Base-by-base conservation (phyloP, 257 asterid species). In the Ocimum tenuiflorum region DNA sequence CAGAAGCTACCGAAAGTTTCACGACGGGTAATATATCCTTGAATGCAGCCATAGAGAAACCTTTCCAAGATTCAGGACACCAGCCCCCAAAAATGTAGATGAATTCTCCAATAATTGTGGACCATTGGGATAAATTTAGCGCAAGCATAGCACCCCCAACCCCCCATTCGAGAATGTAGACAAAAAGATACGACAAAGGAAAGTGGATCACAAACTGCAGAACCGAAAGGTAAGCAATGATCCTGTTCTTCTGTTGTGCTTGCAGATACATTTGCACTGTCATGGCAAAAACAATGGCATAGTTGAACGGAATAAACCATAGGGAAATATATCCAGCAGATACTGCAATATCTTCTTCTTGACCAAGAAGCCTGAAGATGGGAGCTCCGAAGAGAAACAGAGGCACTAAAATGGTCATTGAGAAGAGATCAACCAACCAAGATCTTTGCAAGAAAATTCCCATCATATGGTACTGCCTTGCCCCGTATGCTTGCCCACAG, bases 401-500 rank as follows among this genome's bases (percentile, higher is more conserved):
- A 0, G 97, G 97, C 2, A 91, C 75, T 73, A 88, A 76, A 15
- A 83, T 49, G 6, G 95, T 86, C 63, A 86, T 50, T 3, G 91
- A 73, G 5, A 72, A 39, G 35, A 91, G 76, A 79, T 88, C 97
- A 12, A 91, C 94, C 66, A 91, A 59, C 97, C 97, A 91, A 8
- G 97, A 91, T 38, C 97, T 72, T 65, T 91, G 97, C 83, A 91
- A 79, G 88, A 86, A 91, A 69, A 91, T 78, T 0, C 97, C 96
- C 94, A 91, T 80, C 97, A 91, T 91, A 53, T 91, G 97, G 75
- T 81, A 49, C 51, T 91, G 97, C 64, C 84, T 88, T 29, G 97
- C 97, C 48, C 97, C 97, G 57, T 22, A 88, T 36, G 97, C 94
- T 83, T 91, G 97, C 59, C 97, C 97, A 43, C 97, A 91, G 0